phyloP scores from a whole-genome alignment of 2,329 filamentous ascomycete species.

The Penicillium sp. region DNA sequence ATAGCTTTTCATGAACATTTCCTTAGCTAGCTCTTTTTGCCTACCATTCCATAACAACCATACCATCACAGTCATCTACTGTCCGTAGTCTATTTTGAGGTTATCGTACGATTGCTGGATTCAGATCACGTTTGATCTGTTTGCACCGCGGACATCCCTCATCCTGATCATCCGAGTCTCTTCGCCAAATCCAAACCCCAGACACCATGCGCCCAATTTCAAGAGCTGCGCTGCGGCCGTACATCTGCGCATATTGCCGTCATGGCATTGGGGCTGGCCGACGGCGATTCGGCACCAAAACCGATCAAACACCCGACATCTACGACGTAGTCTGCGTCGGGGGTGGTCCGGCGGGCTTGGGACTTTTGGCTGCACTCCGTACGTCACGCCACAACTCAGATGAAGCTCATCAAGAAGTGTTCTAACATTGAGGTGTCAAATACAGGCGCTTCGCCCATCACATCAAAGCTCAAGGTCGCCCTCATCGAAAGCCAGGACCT shows the following conservation, averaged over 20 bases:
- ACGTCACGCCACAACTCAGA: conserved; percentile 28
- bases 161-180: conserved; percentile 11
- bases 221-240: conserved; percentile 33
- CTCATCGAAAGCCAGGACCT: conserved; percentile 89
- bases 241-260: conserved; percentile 41
- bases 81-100: neutral
- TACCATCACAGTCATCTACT: conserved; percentile 7
- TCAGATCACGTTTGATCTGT: conserved; percentile 19
- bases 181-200: conserved; percentile 7
- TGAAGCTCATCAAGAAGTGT: neutral
- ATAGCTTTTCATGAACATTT: conserved; percentile 15
- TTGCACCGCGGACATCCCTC: conserved; percentile 19
- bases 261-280: conserved; percentile 23
- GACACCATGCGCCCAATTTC: conserved; percentile 35
- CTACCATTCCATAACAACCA: conserved; percentile 21
- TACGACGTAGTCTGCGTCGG: conserved; percentile 93
- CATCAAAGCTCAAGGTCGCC: conserved; percentile 73
- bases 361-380: conserved; percentile 73
- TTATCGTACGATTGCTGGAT: neutral
- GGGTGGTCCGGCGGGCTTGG: conserved; percentile 83
- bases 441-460: conserved; percentile 69
- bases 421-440: conserved; percentile 3
- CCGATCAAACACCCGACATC: conserved; percentile 57
- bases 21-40: conserved; percentile 13
- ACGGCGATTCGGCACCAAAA: conserved; percentile 33